A percentile compares a stretch with the other conserved stretches of the same genome.
Evolutionary conservation across 345 rosid genomes (phyloP).

Genomic region (Eucalyptus leucophloia): DNA sequence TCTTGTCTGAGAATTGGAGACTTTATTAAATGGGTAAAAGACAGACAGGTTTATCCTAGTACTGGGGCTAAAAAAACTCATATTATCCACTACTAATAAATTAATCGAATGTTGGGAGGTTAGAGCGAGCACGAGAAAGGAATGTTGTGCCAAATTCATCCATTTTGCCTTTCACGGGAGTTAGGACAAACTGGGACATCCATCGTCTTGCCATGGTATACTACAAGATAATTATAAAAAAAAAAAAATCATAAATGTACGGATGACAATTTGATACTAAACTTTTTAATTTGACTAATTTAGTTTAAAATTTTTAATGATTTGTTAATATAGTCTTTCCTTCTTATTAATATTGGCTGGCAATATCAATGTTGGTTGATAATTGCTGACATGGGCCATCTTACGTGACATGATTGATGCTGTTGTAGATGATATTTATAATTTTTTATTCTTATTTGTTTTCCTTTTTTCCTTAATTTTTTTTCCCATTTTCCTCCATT

Average conservation of each 20-base stretch:
- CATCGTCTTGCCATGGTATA: neutral
- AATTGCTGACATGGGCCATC: rapidly evolving
- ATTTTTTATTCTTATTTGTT: too few species aligned
- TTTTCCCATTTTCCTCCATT: neutral
- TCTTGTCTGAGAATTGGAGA: neutral
- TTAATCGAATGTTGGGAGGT: neutral
- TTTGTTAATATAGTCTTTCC: too few species aligned
- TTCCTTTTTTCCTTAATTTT: rapidly evolving
- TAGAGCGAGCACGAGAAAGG: neutral
- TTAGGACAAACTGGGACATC: neutral
- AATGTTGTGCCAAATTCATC: neutral
- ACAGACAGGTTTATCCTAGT: neutral
- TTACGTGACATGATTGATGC: rapidly evolving
- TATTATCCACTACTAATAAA: neutral
- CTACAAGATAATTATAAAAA: neutral
- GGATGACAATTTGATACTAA: rapidly evolving
- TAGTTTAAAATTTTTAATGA: too few species aligned
- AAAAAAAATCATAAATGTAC: neutral
- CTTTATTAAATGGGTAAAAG: neutral
- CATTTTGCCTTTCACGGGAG: neutral
- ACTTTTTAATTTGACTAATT: neutral
- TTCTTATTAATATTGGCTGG: too few species aligned
- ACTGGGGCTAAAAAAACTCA: neutral
- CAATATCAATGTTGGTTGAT: too few species aligned
- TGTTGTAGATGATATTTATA: rapidly evolving